Evolutionary conservation across 139 green algal genomes (phyloP).

Genomic region (Yamagishiella unicocca): DNA sequence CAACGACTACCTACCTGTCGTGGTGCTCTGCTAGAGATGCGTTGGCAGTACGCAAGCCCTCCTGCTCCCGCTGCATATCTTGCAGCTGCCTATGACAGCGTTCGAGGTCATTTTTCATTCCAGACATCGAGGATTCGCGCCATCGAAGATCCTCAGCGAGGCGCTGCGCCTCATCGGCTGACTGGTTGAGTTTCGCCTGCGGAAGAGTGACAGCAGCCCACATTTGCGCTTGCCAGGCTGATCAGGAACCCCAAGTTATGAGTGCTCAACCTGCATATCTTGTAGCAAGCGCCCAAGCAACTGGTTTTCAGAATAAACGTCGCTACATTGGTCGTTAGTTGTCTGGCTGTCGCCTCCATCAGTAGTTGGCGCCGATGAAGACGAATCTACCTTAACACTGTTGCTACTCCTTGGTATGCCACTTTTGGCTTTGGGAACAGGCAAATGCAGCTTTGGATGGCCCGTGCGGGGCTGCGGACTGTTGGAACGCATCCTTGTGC

Average conservation of each 20-base stretch:
- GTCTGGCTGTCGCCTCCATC: background rate
- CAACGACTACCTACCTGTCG: background rate
- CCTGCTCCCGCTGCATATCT: background rate
- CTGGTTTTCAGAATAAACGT: constrained; percentile 18
- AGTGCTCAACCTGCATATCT: constrained; percentile 3
- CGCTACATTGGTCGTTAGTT: background rate
- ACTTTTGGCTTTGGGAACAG: background rate
- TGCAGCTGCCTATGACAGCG: background rate
- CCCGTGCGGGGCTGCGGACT: background rate
- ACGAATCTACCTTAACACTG: background rate
- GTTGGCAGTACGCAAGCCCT: background rate
- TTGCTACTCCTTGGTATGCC: background rate
- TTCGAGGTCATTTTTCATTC: background rate
- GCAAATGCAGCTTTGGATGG: too few species aligned
- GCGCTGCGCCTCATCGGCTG: background rate
- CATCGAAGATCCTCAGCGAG: background rate
- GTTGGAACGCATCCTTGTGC: constrained; percentile 11
- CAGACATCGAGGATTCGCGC: background rate
- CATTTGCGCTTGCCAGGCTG: background rate
- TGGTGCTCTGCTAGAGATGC: background rate
- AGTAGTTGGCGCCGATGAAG: background rate
- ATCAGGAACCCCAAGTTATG: background rate
- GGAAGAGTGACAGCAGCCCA: background rate
- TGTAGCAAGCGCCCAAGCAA: constrained; percentile 17
- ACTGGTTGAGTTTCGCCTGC: background rate